phyloP scores from a whole-genome alignment of 148 eudicot species.

The Dianthus caryophyllus region DNA sequence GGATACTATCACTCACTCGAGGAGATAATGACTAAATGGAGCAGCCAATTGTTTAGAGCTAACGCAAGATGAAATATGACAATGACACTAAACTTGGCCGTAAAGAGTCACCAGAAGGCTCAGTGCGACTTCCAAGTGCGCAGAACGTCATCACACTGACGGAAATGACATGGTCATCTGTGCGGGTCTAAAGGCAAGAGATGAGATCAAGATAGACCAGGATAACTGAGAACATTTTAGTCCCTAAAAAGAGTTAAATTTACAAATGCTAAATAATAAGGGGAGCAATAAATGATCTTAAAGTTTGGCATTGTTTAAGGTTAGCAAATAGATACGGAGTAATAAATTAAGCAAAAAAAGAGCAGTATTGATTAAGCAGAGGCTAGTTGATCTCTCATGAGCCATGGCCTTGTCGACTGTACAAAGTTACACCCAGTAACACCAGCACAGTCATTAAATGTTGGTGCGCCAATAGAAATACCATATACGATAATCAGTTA shows the following conservation, averaged over 20 bases:
- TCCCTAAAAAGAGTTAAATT: not conserved
- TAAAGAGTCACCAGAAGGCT: slow-evolving; percentile 5
- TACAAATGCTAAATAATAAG: not conserved
- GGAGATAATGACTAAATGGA: not conserved
- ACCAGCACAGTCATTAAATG: slow-evolving; percentile 26
- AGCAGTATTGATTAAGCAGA: too few relatives aligned
- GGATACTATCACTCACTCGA: not conserved
- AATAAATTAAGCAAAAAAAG: not conserved
- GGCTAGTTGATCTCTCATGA: not conserved
- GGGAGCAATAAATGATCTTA: not conserved
- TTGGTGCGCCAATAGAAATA: slow-evolving; percentile 10
- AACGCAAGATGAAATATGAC: too few relatives aligned
- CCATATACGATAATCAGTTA: slow-evolving; percentile 28
- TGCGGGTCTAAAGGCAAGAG: not conserved
- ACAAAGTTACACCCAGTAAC: not conserved
- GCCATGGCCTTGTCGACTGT: not conserved
- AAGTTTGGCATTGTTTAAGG: not conserved
- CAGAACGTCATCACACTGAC: not conserved
- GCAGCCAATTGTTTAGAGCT: too few relatives aligned
- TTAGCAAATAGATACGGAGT: not conserved
- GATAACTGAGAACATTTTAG: too few relatives aligned
- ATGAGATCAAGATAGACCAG: not conserved
- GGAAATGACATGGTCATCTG: not conserved
- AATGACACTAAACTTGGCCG: too few relatives aligned
- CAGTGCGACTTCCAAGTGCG: too few relatives aligned